Conservation (phyloP, 441 rosid genomes). For the Euphorbia schlechtendalii region DNA sequence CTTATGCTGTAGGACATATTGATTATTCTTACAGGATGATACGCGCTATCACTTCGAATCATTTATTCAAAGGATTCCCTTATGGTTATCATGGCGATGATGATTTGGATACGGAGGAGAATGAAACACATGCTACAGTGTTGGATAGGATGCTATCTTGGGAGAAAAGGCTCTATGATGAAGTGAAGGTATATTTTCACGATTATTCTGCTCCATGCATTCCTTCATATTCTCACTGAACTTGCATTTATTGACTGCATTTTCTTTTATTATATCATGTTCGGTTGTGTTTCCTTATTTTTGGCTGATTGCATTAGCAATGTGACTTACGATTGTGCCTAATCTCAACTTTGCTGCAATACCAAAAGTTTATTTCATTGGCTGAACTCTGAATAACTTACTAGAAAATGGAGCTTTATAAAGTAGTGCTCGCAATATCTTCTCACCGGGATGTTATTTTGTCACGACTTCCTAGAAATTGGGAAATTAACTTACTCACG, state of each 20-base stretch:
- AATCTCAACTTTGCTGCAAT: not conserved
- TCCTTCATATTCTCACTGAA: not conserved
- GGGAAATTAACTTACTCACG: not conserved
- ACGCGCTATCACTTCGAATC: constrained; percentile 93
- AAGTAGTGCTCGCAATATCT: not conserved
- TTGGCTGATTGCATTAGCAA: not conserved
- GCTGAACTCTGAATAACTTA: not conserved
- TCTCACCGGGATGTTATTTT: not conserved
- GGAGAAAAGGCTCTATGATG: constrained; percentile 94
- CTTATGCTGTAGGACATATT: constrained; percentile 55
- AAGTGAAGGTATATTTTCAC: constrained; percentile 67
- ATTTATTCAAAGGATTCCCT: constrained; percentile 63
- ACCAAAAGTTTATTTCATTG: not conserved
- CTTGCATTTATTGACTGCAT: not conserved
- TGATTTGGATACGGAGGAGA: constrained; percentile 65
- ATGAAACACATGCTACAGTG: constrained; percentile 89
- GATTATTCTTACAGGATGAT: constrained; percentile 88
- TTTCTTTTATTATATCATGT: not conserved
- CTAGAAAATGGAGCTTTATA: not conserved
- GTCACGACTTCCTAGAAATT: no score
- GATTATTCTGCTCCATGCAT: not conserved
- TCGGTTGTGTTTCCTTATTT: not conserved
- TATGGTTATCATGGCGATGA: constrained; percentile 50
- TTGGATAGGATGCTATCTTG: constrained; percentile 93
- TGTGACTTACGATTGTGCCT: not conserved